Conservation (phyloP, 495 filamentous ascomycete species). For the Neurospora sp. region DNA sequence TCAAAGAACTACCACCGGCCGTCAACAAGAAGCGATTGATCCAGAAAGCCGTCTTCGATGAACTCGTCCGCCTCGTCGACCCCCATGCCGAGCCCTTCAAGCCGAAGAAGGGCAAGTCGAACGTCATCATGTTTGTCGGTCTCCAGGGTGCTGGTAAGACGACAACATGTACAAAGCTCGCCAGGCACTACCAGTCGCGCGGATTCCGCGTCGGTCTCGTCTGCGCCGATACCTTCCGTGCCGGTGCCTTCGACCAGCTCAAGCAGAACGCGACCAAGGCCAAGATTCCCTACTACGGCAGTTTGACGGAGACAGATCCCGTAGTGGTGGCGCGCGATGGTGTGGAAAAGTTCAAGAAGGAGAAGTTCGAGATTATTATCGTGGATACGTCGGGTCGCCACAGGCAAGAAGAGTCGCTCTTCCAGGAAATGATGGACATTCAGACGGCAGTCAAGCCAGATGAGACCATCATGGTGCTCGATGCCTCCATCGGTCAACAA, state of each 20-base stretch:
- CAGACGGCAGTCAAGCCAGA: slow-evolving; percentile 84
- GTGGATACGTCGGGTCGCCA: slow-evolving; percentile 95
- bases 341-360: slow-evolving; percentile 98
- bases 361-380: slow-evolving; percentile 96
- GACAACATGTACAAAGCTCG: slow-evolving; percentile 95
- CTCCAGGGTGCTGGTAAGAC: slow-evolving; percentile 96
- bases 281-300: slow-evolving; percentile 97
- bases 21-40: slow-evolving; percentile 98
- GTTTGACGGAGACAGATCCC: slow-evolving; percentile 89
- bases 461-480: slow-evolving; percentile 97
- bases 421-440: slow-evolving; percentile 97
- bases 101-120: slow-evolving; percentile 89
- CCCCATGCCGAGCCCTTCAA: slow-evolving; percentile 94
- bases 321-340: slow-evolving; percentile 86
- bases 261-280: slow-evolving; percentile 99
- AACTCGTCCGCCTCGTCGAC: slow-evolving; percentile 89
- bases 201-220: slow-evolving; percentile 93
- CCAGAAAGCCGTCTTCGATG: slow-evolving; percentile 96
- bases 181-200: slow-evolving; percentile 85
- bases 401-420: slow-evolving; percentile 82
- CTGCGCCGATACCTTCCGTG: slow-evolving; percentile 97
- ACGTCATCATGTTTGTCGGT: slow-evolving; percentile 99
- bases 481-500: slow-evolving; percentile 90
- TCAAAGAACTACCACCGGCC: slow-evolving; percentile 75
- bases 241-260: slow-evolving; percentile 94